Evolutionary conservation across 768 basidiomycete genomes (phyloP).

Genomic region (Podaxis sp.): DNA sequence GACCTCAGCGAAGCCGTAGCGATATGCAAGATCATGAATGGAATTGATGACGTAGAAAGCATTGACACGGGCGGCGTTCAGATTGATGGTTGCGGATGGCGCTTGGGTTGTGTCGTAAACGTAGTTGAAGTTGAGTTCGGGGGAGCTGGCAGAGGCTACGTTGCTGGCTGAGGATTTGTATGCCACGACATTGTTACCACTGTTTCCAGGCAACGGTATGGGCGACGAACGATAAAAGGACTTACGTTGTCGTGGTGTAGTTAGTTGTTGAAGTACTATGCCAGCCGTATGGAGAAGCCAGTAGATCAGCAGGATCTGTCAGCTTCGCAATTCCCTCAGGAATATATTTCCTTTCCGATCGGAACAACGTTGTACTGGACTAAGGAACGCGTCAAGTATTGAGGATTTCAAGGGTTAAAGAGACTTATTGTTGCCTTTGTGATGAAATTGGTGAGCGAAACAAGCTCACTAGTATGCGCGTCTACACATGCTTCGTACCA

Average conservation of each 20-base stretch:
- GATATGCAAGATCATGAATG: slow-evolving; percentile 43
- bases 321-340: slow-evolving; percentile 46
- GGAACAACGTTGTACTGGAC: slow-evolving; percentile 45
- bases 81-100: slow-evolving; percentile 39
- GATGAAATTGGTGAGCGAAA: slow-evolving; percentile 54
- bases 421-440: slow-evolving; percentile 38
- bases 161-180: slow-evolving; percentile 26
- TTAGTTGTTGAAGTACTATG: slow-evolving; percentile 19
- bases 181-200: slow-evolving; percentile 33
- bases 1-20: slow-evolving; percentile 52
- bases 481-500: slow-evolving; percentile 64
- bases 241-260: not conserved
- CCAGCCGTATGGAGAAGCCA: slow-evolving; percentile 50
- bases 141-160: slow-evolving; percentile 34
- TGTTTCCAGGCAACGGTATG: not conserved
- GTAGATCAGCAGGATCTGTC: slow-evolving; percentile 44
- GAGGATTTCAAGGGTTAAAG: not conserved
- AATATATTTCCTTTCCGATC: slow-evolving; percentile 43
- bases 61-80: slow-evolving; percentile 49
- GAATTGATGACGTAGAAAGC: slow-evolving; percentile 56
- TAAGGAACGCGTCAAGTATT: not conserved
- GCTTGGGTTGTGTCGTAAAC: slow-evolving; percentile 27
- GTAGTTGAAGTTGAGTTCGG: slow-evolving; percentile 36
- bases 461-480: slow-evolving; percentile 50
- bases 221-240: not conserved